Percentiles rank a stretch among this genome's conserved stretches.
These are phyloP conservation scores for Ascodesmis nigricans DNA, from an alignment of 495 filamentous ascomycete species.

Conservation along the genomic window DNA sequence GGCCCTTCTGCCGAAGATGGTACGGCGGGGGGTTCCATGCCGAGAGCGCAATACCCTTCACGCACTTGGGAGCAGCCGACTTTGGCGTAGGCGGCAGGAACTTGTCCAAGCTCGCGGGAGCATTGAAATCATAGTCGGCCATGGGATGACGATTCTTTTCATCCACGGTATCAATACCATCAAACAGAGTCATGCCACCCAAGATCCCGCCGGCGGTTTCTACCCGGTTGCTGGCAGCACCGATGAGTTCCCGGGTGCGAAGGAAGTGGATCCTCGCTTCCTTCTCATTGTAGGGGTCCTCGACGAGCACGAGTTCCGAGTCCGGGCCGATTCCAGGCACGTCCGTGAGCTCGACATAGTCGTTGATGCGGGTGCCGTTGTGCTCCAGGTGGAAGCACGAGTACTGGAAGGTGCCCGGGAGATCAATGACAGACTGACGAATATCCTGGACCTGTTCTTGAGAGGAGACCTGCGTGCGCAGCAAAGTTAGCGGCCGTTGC, in stretches of 20 bases:
- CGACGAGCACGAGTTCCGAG: constrained; percentile 57
- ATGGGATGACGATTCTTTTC: constrained; percentile 35
- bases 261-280: constrained; percentile 89
- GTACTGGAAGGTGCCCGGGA: constrained; percentile 84
- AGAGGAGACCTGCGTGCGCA: constrained; percentile 46
- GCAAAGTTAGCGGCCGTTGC: neutral
- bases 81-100: constrained; percentile 41
- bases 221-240: constrained; percentile 67
- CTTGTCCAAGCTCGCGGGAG: constrained; percentile 38
- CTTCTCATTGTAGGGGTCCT: constrained; percentile 97
- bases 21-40: constrained; percentile 94
- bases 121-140: constrained; percentile 52
- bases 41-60: constrained; percentile 73
- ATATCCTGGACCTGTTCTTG: constrained; percentile 96
- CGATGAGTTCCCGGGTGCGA: constrained; percentile 74
- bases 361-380: constrained; percentile 67
- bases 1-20: constrained; percentile 69
- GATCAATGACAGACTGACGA: constrained; percentile 85
- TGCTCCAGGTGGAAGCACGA: constrained; percentile 96
- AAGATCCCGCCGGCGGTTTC: constrained; percentile 73
- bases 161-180: constrained; percentile 36
- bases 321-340: constrained; percentile 53
- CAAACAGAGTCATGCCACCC: constrained; percentile 73
- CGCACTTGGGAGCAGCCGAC: constrained; percentile 53
- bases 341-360: constrained; percentile 84